Base-by-base conservation (phyloP, 164 flowering plant species). In the Akebia trifoliata region DNA sequence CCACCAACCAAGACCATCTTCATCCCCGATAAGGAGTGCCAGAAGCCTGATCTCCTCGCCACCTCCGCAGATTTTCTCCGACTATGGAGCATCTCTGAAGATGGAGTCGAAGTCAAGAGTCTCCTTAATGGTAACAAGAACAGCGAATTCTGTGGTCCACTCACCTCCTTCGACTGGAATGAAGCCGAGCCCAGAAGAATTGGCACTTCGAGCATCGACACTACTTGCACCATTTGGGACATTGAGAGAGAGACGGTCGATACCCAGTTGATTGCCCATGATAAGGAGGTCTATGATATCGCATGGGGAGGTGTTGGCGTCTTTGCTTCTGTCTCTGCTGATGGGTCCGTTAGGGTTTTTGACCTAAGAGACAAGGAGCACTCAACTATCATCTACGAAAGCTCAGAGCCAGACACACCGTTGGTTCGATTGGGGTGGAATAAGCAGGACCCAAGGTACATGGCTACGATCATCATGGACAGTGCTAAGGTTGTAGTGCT, bases 241-340 rank as follows among this genome's bases (percentile, higher is more conserved):
- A 75, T 88, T 43, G 96, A 88, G 62, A 46, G 76, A 4, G 85
- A 82, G 55, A 57, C 75, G 10, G 96, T 88, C 9, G 93, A 88
- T 44, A 88, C 96, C 17, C 96, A 89, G 65, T 67, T 89, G 17
- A 89, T 89, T 26, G 96, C 94, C 12, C 96, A 89, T 47, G 96
- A 89, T 35, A 86, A 86, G 69, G 96, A 89, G 78, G 96, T 89
- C 20, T 84, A 84, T 52, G 96, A 89, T 62, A 89, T 89, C 25
- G 96, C 96, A 18, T 89, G 96, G 96, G 96, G 96, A 11, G 96
- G 90, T 4, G 89, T 79, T 3, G 94, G 94, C 11, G 96, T 89
- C 21, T 86, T 89, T 32, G 96, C 96, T 18, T 89, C 96, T n/a
- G 96, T 89, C 25, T 89, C 96, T 1, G 94, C 89, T 1, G 96